Evolutionary conservation across 352 stramenopile genomes (phyloP).

Genomic region (Plasmopara muralis): DNA sequence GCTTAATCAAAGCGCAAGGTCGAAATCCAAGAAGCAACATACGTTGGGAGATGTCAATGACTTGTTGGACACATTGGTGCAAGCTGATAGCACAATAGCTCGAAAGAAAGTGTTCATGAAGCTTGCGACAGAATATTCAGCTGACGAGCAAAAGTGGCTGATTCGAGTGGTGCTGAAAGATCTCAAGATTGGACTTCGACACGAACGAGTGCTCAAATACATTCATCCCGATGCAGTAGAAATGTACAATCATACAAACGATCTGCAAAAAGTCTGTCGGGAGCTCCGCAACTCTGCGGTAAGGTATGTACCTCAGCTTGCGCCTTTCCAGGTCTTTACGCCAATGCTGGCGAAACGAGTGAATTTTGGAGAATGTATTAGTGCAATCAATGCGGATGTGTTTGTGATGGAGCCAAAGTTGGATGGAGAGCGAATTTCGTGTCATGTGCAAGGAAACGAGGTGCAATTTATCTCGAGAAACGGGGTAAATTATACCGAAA

Average conservation of each 20-base stretch:
- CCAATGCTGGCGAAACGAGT: slow-evolving; percentile 84
- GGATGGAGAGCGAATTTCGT: slow-evolving; percentile 79
- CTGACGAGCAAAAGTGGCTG: slow-evolving; percentile 80
- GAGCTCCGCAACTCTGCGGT: slow-evolving; percentile 73
- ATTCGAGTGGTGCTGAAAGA: slow-evolving; percentile 81
- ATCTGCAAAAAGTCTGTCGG: slow-evolving; percentile 66
- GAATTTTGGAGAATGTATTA: slow-evolving; percentile 77
- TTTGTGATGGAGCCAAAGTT: slow-evolving; percentile 85
- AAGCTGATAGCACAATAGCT: slow-evolving; percentile 30
- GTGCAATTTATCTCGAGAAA: slow-evolving; percentile 85
- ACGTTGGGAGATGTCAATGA: slow-evolving; percentile 58
- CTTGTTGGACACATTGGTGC: slow-evolving; percentile 50
- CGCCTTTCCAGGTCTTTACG: slow-evolving; percentile 81
- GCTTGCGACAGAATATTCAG: slow-evolving; percentile 65
- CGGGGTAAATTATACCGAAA: slow-evolving; percentile 74
- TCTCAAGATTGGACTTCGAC: slow-evolving; percentile 75
- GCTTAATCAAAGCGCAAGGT: slow-evolving; percentile 47
- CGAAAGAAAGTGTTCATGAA: slow-evolving; percentile 65
- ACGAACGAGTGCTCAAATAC: slow-evolving; percentile 74
- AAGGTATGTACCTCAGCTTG: slow-evolving; percentile 71
- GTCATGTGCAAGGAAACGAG: slow-evolving; percentile 48
- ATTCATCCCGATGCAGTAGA: slow-evolving; percentile 77
- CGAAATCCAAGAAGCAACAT: slow-evolving; percentile 35
- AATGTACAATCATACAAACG: slow-evolving; percentile 87
- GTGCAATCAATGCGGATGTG: slow-evolving; percentile 49